Conservation (phyloP, 768 basidiomycete genomes). For the Myochromella boudieri region DNA sequence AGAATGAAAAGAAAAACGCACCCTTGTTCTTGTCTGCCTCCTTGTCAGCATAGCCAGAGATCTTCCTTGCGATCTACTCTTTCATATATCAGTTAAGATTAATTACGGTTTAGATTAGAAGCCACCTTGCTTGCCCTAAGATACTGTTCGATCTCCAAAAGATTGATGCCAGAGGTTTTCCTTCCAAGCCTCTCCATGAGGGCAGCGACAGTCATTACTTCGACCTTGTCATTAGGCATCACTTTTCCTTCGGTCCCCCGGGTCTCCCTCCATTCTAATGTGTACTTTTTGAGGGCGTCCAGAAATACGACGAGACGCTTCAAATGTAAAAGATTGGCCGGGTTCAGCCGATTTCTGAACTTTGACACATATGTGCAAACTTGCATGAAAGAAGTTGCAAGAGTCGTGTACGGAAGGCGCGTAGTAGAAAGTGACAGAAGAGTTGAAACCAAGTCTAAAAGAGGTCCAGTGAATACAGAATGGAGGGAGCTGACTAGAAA, state of each 20-base stretch:
- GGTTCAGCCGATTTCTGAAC: conserved; percentile 76
- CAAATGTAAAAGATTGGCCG: conserved; percentile 73
- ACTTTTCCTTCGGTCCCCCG: conserved; percentile 17
- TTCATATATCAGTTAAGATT: not conserved
- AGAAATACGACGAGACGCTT: conserved; percentile 77
- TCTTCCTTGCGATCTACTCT: conserved; percentile 72
- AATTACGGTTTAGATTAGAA: conserved; percentile 13
- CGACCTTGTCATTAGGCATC: conserved; percentile 28
- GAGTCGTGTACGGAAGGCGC: conserved; percentile 52
- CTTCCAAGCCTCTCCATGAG: conserved; percentile 66
- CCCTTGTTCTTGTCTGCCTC: conserved; percentile 44
- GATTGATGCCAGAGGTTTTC: conserved; percentile 73
- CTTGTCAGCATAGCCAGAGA: conserved; percentile 81
- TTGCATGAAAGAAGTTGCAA: conserved; percentile 69
- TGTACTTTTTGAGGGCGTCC: conserved; percentile 62
- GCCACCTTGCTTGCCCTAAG: conserved; percentile 79
- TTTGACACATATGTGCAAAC: conserved; percentile 73
- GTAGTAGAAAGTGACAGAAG: conserved; percentile 84
- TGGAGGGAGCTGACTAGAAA: conserved; percentile 9
- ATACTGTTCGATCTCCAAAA: conserved; percentile 81
- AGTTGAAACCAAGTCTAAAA: conserved; percentile 82
- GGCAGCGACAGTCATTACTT: conserved; percentile 69
- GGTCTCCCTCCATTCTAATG: conserved; percentile 51
- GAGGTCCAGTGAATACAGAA: not conserved
- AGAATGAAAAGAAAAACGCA: conserved; percentile 21